Evolutionary conservation across 2,329 filamentous ascomycete genomes (phyloP).

Genomic region (Epichloe brachyelytri): DNA sequence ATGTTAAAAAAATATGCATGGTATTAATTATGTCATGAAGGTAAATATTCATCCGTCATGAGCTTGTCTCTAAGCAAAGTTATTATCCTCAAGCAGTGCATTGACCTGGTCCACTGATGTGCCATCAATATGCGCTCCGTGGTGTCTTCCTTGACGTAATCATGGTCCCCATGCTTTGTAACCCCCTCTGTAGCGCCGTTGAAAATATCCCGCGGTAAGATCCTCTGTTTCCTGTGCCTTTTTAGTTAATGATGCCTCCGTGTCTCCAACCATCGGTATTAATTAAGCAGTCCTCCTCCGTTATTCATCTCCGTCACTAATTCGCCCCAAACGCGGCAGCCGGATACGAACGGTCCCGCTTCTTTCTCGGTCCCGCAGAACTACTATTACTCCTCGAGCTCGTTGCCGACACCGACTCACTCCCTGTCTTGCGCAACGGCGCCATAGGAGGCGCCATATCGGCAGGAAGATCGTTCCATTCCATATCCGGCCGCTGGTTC

Average conservation of each 20-base stretch:
- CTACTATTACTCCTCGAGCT: constrained; percentile 48
- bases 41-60: not conserved
- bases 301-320: not conserved
- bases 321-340: constrained; percentile 43
- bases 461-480: constrained; percentile 53
- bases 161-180: too few relatives aligned
- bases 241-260: too few relatives aligned
- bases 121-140: too few relatives aligned
- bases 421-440: constrained; percentile 15
- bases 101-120: too few relatives aligned
- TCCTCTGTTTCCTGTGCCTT: too few relatives aligned
- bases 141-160: too few relatives aligned
- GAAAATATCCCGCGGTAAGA: too few relatives aligned
- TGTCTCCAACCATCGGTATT: too few relatives aligned
- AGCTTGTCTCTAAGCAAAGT: not conserved
- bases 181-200: too few relatives aligned
- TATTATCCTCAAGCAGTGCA: too few relatives aligned
- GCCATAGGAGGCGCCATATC: constrained; percentile 37
- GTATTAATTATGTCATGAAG: not conserved
- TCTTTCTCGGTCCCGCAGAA: constrained; percentile 38
- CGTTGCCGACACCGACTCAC: constrained; percentile 24
- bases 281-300: not conserved
- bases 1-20: not conserved
- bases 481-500: constrained; percentile 42
- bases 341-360: constrained; percentile 48